Base-by-base conservation (phyloP, 75 land plant species). In the Azolla pinnata region DNA sequence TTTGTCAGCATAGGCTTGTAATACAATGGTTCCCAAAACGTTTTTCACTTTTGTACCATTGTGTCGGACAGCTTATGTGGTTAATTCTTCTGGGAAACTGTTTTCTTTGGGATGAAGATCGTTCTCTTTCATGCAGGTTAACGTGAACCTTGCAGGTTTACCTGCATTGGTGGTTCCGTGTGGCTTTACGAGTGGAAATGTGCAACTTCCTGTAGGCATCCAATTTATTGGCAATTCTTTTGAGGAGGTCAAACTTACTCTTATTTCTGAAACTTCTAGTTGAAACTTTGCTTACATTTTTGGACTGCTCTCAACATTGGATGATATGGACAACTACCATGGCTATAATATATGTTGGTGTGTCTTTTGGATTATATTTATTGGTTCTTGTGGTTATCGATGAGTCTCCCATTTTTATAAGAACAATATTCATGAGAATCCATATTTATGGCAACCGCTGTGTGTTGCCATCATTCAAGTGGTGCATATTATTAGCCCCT, bases 91-190 rank as follows among this genome's bases (percentile, higher is more conserved):
- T n/a, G n/a, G n/a, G n/a, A n/a, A n/a, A n/a, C n/a, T n/a, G n/a
- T 7, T 50, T 24, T 50, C 18, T 50, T 50, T 20, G 53, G 25
- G 46, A n/a, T n/a, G n/a, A n/a, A n/a, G n/a, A n/a, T n/a, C n/a
- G n/a, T n/a, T n/a, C 1, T 8, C 18, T 61, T 57, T 42, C 54
- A 33, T 16, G 44, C 80, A 91, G 97, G 97, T 91, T 4, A 91
- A 91, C 69, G 95, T 91, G 20, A 91, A 91, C 70, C 71, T 91
- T 70, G 95, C 97, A 51, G 97, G 97, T 18, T 62, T 91, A 27
- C 97, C 97, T 57, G 85, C 97, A 21, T 64, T 91, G 61, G 88
- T 84, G 44, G 71, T 91, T 62, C 97, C 97, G 19, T 91, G 97
- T 73, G 97, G 95, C 9, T 75, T 88, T 66, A 83, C 76, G 20